phyloP scores from a whole-genome alignment of 768 basidiomycete genomes.

The Lepiota venenata region DNA sequence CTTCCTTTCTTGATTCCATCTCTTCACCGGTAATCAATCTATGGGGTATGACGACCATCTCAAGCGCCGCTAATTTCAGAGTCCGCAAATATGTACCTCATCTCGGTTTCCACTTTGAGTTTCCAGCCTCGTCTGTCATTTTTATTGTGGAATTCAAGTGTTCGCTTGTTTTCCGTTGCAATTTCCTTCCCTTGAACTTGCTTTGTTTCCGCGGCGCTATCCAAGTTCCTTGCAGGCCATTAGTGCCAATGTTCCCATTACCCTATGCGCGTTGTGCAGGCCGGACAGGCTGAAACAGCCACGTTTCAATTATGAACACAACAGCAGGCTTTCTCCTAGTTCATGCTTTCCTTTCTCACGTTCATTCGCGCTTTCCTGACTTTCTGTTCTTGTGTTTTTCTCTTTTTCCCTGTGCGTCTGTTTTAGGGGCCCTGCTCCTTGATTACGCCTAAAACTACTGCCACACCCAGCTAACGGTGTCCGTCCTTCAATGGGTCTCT shows the following conservation, averaged over 20 bases:
- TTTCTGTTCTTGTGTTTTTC: not conserved
- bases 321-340: not conserved
- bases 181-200: not conserved
- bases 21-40: not conserved
- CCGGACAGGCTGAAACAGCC: not conserved
- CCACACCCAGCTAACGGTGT: no score
- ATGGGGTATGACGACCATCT: not conserved
- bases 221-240: not conserved
- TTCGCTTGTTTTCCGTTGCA: not conserved
- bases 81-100: not conserved
- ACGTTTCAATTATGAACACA: not conserved
- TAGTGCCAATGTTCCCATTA: not conserved
- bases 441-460: not conserved
- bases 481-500: not conserved
- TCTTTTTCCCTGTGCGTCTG: not conserved
- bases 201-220: not conserved
- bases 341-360: not conserved
- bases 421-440: not conserved
- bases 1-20: constrained; percentile 3
- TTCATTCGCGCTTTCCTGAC: not conserved
- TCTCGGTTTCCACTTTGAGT: not conserved
- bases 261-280: not conserved
- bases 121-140: no score
- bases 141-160: no score
- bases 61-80: not conserved